Evolutionary conservation across 768 basidiomycete genomes (phyloP), one percentile per base, ranked within the genome.

Genomic region (Sarcodon aspratus): DNA sequence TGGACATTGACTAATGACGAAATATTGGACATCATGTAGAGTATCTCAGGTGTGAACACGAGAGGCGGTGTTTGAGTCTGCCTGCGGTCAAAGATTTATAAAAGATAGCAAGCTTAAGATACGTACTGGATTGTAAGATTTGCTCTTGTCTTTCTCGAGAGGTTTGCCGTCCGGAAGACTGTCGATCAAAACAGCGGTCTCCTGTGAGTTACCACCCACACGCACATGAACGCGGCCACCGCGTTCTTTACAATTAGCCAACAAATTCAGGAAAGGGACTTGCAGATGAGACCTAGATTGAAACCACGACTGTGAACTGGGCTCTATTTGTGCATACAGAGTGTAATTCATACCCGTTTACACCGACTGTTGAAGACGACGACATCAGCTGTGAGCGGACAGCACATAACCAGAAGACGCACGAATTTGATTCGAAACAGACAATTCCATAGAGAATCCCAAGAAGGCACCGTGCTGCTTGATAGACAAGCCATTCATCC

Each of bases 391-490:
- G 5, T 36, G 36, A 17, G 43, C 36, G 1, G 45, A 11, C 8
- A 9, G 40, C 13, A 42, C 9, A 37, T 38, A 42, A 17, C 44
- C 21, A 48, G 10, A n/a, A 6, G 31, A 73, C 76, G 56, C 58
- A 82, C 81, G 59, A 54, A 82, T 67, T 64, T 77, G 76, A 49
- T 74, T 75, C 8, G 78, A 71, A 3, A 87, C 78, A 43, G 82
- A 83, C 68, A 86, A 71, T 60, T 88, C 85, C 33, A 89, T 72
- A 4, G 80, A 84, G 59, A 88, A 88, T 1, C 83, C 84, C 46
- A 80, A 73, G 58, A 86, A 87, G 9, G 76, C 71, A 12, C 78
- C 80, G 13, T 60, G 55, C 49, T 72, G 70, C 10, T 60, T 57
- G 47, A 72, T 71, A 1, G 72, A 72, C 34, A 78, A 52, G 9